Evolutionary conservation across 768 basidiomycete genomes (phyloP).

Genomic region (Auriscalpium microsporum): DNA sequence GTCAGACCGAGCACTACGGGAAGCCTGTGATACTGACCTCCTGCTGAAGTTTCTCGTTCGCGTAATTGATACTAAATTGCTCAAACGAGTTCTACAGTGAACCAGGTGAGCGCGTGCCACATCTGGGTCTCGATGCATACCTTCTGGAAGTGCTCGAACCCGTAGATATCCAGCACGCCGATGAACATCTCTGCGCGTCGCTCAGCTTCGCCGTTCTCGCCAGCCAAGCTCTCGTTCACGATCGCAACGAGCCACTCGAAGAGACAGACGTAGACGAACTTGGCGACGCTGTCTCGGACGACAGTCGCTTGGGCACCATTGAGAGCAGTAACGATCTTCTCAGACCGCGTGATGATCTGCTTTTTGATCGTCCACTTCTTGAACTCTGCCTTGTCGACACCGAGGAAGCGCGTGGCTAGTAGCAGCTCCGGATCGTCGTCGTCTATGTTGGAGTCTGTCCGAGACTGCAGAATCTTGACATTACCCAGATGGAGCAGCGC

Average conservation of each 20-base stretch:
- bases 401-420: conserved; percentile 82
- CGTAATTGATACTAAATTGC: conserved; percentile 99
- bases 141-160: conserved; percentile 97
- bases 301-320: conserved; percentile 85
- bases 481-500: conserved; percentile 97
- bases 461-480: conserved; percentile 76
- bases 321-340: conserved; percentile 89
- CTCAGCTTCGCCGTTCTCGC: conserved; percentile 89
- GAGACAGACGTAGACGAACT: conserved; percentile 96
- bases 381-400: conserved; percentile 85
- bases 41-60: conserved; percentile 96
- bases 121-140: conserved; percentile 26
- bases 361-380: conserved; percentile 99
- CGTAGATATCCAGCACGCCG: conserved; percentile 96
- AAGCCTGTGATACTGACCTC: conserved; percentile 48
- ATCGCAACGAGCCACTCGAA: conserved; percentile 99
- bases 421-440: conserved; percentile 75
- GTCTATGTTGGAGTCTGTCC: conserved; percentile 77
- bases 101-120: neutral
- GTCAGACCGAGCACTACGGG: neutral
- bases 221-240: conserved; percentile 93
- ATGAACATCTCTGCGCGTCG: conserved; percentile 96
- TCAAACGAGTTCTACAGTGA: conserved; percentile 71
- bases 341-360: conserved; percentile 87
- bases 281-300: conserved; percentile 93